A percentile compares a stretch with the other conserved stretches of the same genome.
These are phyloP conservation scores for Talaromyces sp. DNA, from an alignment of 2,329 filamentous ascomycete genomes.

Conservation along the genomic window DNA sequence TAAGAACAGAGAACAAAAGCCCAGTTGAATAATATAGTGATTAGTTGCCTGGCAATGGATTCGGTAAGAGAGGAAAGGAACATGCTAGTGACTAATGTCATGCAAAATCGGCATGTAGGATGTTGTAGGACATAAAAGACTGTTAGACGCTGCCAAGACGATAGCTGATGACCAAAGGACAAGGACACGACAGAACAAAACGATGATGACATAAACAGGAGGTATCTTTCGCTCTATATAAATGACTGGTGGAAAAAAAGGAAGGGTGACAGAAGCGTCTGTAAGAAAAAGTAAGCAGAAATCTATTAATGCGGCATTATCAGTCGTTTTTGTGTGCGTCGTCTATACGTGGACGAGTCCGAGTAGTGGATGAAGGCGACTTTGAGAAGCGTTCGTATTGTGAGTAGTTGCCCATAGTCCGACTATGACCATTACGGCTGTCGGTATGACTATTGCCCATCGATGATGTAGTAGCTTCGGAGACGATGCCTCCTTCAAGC, in stretches of 20 bases:
- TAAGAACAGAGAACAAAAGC: background rate
- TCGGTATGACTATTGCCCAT: background rate
- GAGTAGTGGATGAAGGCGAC: constrained; percentile 12
- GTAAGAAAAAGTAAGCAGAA: background rate
- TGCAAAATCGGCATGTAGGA: background rate
- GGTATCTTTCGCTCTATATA: constrained; percentile 15
- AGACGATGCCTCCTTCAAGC: constrained; percentile 17
- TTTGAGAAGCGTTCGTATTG: constrained; percentile 13
- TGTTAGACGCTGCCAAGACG: background rate
- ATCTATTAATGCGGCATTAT: background rate
- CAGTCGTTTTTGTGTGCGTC: constrained; percentile 13
- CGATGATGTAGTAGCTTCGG: background rate
- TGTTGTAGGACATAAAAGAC: background rate
- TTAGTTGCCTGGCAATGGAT: background rate
- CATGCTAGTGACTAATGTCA: background rate
- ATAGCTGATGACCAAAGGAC: background rate
- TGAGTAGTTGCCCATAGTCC: constrained; percentile 5
- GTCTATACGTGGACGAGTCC: constrained; percentile 8
- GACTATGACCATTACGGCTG: background rate
- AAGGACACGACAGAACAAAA: background rate
- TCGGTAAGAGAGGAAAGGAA: background rate
- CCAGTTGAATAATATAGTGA: background rate
- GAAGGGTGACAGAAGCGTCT: background rate
- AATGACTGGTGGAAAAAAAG: constrained; percentile 2
- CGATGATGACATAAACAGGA: constrained; percentile 12